A percentile compares a stretch with the other conserved stretches of the same genome.
Conservation (phyloP, 345 rosid species). For the Acer campestre region DNA sequence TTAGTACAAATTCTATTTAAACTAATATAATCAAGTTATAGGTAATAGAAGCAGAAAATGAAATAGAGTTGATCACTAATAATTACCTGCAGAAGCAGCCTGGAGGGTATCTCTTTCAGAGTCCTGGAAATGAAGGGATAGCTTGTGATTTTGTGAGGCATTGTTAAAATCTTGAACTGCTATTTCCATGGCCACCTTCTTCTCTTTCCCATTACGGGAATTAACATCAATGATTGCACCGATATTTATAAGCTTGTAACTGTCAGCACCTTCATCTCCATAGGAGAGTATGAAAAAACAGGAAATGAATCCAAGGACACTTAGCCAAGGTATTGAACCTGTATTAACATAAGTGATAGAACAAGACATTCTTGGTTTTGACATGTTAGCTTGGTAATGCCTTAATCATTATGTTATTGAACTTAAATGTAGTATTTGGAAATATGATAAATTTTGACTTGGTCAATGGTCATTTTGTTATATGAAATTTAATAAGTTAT, state of each 20-base stretch:
- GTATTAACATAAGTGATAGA: neutral
- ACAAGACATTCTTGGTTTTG: neutral
- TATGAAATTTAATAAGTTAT: too few relatives aligned
- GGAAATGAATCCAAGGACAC: constrained; percentile 6
- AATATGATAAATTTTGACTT: too few relatives aligned
- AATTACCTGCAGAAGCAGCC: constrained; percentile 41
- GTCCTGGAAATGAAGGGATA: constrained; percentile 35
- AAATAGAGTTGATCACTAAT: neutral
- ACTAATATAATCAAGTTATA: too few relatives aligned
- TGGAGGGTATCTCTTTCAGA: constrained; percentile 29
- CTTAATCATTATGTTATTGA: neutral
- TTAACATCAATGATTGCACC: constrained; percentile 45
- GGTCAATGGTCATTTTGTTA: too few relatives aligned
- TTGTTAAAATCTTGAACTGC: constrained; percentile 39
- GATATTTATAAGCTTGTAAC: constrained; percentile 23
- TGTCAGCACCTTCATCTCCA: constrained; percentile 25
- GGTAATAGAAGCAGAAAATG: neutral
- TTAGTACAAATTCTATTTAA: too few relatives aligned
- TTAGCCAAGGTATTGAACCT: constrained; percentile 15
- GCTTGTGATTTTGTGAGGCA: constrained; percentile 16
- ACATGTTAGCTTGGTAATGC: neutral
- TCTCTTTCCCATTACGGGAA: constrained; percentile 41
- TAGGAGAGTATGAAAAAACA: neutral
- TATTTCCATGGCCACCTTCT: constrained; percentile 43
- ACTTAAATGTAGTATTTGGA: neutral